phyloP scores from a whole-genome alignment of 805 yeast species.

The Candida quercuum region DNA sequence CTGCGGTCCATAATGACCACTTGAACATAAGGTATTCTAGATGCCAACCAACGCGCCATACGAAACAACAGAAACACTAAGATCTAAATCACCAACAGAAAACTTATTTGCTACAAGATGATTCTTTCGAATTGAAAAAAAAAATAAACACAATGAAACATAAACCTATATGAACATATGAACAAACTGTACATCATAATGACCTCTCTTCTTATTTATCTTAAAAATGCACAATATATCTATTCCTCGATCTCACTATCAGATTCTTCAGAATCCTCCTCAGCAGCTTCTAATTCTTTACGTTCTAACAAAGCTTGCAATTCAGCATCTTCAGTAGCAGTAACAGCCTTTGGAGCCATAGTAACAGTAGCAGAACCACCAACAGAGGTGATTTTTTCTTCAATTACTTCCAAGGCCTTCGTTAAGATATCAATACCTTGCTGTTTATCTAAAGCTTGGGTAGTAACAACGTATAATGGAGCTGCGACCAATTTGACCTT shows the following conservation, averaged over 20 bases:
- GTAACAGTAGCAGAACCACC: conserved; percentile 90
- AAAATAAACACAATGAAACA: too few relatives aligned
- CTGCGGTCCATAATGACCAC: background rate
- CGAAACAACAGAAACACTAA: too few relatives aligned
- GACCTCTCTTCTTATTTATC: background rate
- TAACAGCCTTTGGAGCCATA: conserved; percentile 98
- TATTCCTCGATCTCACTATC: conserved; percentile 39
- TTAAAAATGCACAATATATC: background rate
- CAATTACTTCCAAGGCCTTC: conserved; percentile 73
- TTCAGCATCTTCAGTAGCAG: conserved; percentile 97
- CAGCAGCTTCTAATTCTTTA: conserved; percentile 80
- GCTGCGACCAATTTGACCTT: conserved; percentile 96
- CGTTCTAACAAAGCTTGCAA: conserved; percentile 92
- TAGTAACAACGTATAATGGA: conserved; percentile 89
- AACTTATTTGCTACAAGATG: too few relatives aligned
- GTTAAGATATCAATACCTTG: conserved; percentile 78
- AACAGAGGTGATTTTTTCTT: conserved; percentile 57
- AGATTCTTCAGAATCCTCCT: conserved; percentile 73
- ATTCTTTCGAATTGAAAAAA: too few relatives aligned
- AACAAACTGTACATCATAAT: background rate
- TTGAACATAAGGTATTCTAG: background rate
- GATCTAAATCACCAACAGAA: too few relatives aligned
- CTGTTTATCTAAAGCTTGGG: conserved; percentile 87
- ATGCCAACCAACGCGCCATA: too few relatives aligned
- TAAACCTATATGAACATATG: background rate